Base-by-base conservation (phyloP, 257 asterid species). In the Solanum raphanifolium region DNA sequence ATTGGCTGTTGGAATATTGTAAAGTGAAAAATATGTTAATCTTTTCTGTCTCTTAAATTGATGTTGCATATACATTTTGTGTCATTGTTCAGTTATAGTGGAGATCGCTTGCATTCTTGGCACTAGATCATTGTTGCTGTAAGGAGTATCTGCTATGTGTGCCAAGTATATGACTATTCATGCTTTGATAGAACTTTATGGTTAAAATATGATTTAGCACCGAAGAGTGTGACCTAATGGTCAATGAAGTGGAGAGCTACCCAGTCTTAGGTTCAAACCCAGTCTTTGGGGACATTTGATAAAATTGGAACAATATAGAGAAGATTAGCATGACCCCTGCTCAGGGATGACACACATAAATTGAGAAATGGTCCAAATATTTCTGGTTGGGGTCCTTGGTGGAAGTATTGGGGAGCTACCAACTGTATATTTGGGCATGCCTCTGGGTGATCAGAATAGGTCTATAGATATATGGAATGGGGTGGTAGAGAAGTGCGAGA, bases 1-100 rank as follows among this genome's bases (percentile, higher is more conserved):
- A 27, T 87, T 88, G 35, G 83, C 88, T 72, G 86, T 69, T 72
- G 41, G 73, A 84, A 85, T 86, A 43, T 87, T 52, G 23, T 31
- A 76, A 74, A 66, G 86, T 60, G 87, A 85, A 89, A 83, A 87
- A 65, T 88, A 60, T 41, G 20, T 48, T 34, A 29, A 16, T 46
- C 85, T 46, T 78, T 16, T 81, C 68, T 29, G 39, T 46, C 66
- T 81, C 68, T 81, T 81, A 46, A 81, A 29, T 46, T 29, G 85
- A 16, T 18, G 85, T 31, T 46, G 68, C 85, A 46, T 46, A 20
- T 29, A n/a, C 20, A 81, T 81, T 43, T 81, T 46, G 39, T 46
- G 41, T 81, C 85, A 46, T 43, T 81, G 36, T 27, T 81, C 46
- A 31, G 18, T 81, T 81, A 78, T 78, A 43, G 18, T 81, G 85